A percentile compares a stretch with the other conserved stretches of the same genome.
phyloP scores from a whole-genome alignment of 495 filamentous ascomycete genomes.

The Penicillium bovifimosum region DNA sequence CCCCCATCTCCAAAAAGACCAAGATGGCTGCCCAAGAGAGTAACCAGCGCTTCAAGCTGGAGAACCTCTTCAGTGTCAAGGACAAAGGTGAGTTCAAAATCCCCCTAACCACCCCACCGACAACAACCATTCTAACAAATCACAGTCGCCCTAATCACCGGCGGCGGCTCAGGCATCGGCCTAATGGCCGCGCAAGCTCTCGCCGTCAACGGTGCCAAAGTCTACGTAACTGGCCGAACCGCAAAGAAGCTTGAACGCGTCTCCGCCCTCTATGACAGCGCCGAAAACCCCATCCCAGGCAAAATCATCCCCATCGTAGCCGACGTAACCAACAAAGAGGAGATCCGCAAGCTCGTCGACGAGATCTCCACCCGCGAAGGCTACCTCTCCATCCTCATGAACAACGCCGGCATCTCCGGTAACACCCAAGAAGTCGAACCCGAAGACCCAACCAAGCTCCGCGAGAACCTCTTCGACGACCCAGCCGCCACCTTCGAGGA shows the following conservation, averaged over 20 bases:
- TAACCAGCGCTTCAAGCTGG: slow-evolving; percentile 46
- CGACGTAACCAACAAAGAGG: slow-evolving; percentile 46
- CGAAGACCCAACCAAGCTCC: slow-evolving; percentile 43
- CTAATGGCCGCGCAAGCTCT: slow-evolving; percentile 53
- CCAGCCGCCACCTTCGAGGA: slow-evolving; percentile 31
- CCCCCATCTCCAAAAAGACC: not conserved
- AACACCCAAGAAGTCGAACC: slow-evolving; percentile 29
- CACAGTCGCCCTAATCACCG: slow-evolving; percentile 51
- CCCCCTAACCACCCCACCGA: not conserved
- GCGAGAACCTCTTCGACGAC: slow-evolving; percentile 53
- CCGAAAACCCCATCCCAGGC: slow-evolving; percentile 33
- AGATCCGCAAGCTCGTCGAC: slow-evolving; percentile 40
- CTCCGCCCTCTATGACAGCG: slow-evolving; percentile 36
- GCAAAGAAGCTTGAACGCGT: slow-evolving; percentile 52
- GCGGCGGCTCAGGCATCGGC: slow-evolving; percentile 48
- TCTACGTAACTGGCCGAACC: slow-evolving; percentile 57
- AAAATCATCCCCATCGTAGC: slow-evolving; percentile 52
- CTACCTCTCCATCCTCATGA: slow-evolving; percentile 48
- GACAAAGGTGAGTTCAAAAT: slow-evolving; percentile 30
- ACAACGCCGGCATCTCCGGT: slow-evolving; percentile 49
- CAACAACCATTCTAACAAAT: not conserved
- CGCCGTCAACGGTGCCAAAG: slow-evolving; percentile 54
- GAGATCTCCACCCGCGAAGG: slow-evolving; percentile 41
- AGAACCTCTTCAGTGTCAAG: slow-evolving; percentile 52
- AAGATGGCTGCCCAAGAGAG: slow-evolving; percentile 27